Percentiles rank a stretch among this genome's conserved stretches.
phyloP scores from a whole-genome alignment of 306 rosid species.

The Dryas octopetala region DNA sequence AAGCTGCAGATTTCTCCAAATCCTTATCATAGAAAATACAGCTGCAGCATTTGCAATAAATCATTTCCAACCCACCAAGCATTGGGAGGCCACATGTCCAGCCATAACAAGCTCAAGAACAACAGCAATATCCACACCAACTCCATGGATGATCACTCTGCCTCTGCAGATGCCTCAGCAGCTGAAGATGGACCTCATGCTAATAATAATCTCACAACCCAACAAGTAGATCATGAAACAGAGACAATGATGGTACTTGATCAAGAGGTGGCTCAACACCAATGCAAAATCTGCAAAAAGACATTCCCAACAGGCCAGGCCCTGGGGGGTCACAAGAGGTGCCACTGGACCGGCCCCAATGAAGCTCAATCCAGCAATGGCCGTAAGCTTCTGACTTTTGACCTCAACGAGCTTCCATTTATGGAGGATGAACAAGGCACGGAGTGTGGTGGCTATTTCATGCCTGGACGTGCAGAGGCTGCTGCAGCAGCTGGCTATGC shows the following conservation, averaged over 20 bases:
- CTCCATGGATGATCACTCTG: slow-evolving; percentile 13
- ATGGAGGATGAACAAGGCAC: slow-evolving; percentile 31
- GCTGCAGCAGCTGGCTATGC: slow-evolving; percentile 7
- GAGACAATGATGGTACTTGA: background rate
- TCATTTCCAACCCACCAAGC: slow-evolving; percentile 42
- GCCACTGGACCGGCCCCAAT: slow-evolving; percentile 13
- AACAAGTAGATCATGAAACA: background rate
- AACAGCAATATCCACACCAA: background rate
- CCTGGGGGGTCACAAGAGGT: slow-evolving; percentile 34
- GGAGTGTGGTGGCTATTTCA: slow-evolving; percentile 1
- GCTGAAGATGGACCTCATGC: background rate
- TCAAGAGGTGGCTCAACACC: slow-evolving; percentile 9
- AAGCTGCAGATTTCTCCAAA: background rate
- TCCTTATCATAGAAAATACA: slow-evolving; percentile 5
- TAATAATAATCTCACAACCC: background rate
- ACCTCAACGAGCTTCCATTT: slow-evolving; percentile 51
- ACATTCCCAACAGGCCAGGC: slow-evolving; percentile 28
- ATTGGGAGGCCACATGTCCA: slow-evolving; percentile 49
- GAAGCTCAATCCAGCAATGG: slow-evolving; percentile 6
- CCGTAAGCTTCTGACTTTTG: slow-evolving; percentile 28
- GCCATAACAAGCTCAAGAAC: slow-evolving; percentile 30
- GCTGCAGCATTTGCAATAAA: slow-evolving; percentile 37
- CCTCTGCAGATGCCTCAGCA: background rate
- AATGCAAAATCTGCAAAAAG: slow-evolving; percentile 16
- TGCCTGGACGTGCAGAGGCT: too few species aligned